Base-by-base conservation (phyloP, 176 grass and related monocot genomes). In the Stipa capillata region DNA sequence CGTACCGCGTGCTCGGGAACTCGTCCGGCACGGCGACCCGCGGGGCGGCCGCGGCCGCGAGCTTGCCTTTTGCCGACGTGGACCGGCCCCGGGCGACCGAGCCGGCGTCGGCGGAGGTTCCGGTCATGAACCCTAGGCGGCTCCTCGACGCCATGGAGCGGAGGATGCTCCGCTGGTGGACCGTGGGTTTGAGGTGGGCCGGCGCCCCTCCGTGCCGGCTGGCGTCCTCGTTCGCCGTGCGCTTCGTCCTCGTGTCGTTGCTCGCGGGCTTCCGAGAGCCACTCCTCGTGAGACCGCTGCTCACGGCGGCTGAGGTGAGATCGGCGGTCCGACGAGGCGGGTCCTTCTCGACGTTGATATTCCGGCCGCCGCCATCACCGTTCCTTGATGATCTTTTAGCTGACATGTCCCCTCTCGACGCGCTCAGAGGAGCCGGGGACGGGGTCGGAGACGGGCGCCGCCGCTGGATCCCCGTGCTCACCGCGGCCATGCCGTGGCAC, bases 1-100 rank as follows among this genome's bases (percentile, higher is more conserved):
- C 81, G 70, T 88, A 88, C 20, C 86, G 68, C 42, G 49, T 39
- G 76, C 81, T 89, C 55, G 64, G 77, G 69, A 85, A 82, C 71
- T 73, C 77, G 31, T 89, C 82, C 54, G 50, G 8, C 47, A 0
- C 29, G 10, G 52, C 16, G 3, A 59, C 20, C 70, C 41, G 54
- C 59, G 18, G 29, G 5, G 31, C 45, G 23, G 25, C 44, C 7
- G 31, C 32, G 5, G 0, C 58, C 1, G n/a, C 21, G 2, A 36
- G 31, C 54, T 28, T 36, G 17, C 9, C 28, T 34, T 65, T 60
- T 10, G 0, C 29, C 6, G 41, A 0, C 41, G 41, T 40, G 21
- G 16, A 49, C 52, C 10, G n/a, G 3, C 15, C 8, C 7, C 27
- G 18, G 57, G 66, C 3, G 37, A 31, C 24, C 18, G 45, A 43